Percentiles rank a stretch among this genome's conserved stretches.
These are phyloP conservation scores for Crithidia brevicula DNA, from an alignment of 208 protist genomes.

Conservation along the genomic window DNA sequence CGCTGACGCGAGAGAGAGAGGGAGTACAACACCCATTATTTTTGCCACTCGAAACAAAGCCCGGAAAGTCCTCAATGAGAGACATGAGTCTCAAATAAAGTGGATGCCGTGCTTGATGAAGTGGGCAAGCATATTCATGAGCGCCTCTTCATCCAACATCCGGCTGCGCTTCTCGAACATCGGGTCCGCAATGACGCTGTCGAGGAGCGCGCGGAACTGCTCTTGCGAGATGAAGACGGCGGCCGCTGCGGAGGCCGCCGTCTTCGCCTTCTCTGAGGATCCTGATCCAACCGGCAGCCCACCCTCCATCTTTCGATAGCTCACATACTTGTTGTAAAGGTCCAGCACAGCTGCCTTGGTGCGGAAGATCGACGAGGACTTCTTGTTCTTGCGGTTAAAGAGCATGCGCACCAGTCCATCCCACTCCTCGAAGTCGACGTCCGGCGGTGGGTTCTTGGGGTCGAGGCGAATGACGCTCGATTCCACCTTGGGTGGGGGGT, in stretches of 20 bases:
- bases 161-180: slow-evolving; percentile 79
- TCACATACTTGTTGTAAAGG: slow-evolving; percentile 85
- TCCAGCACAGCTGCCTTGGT: slow-evolving; percentile 77
- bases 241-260: not conserved
- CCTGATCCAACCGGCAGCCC: slow-evolving; percentile 18
- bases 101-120: slow-evolving; percentile 88
- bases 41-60: too few relatives aligned
- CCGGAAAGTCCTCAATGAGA: not conserved
- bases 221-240: slow-evolving; percentile 36
- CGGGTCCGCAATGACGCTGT: slow-evolving; percentile 71
- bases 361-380: slow-evolving; percentile 97
- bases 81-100: slow-evolving; percentile 52
- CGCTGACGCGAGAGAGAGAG: too few relatives aligned
- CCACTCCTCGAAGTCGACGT: slow-evolving; percentile 99
- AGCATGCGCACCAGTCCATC: slow-evolving; percentile 98
- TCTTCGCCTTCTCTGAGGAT: slow-evolving; percentile 2
- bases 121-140: slow-evolving; percentile 81
- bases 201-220: slow-evolving; percentile 75
- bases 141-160: slow-evolving; percentile 75
- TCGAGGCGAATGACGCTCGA: slow-evolving; percentile 98
- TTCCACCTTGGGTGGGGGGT: slow-evolving; percentile 99
- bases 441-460: slow-evolving; percentile 96
- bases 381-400: slow-evolving; percentile 99
- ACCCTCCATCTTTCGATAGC: slow-evolving; percentile 88
- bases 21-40: too few relatives aligned